Evolutionary conservation across 2,329 filamentous ascomycete species (phyloP), one percentile per base, ranked within the genome.

Genomic region (Mycosphaerelloides madeirae): DNA sequence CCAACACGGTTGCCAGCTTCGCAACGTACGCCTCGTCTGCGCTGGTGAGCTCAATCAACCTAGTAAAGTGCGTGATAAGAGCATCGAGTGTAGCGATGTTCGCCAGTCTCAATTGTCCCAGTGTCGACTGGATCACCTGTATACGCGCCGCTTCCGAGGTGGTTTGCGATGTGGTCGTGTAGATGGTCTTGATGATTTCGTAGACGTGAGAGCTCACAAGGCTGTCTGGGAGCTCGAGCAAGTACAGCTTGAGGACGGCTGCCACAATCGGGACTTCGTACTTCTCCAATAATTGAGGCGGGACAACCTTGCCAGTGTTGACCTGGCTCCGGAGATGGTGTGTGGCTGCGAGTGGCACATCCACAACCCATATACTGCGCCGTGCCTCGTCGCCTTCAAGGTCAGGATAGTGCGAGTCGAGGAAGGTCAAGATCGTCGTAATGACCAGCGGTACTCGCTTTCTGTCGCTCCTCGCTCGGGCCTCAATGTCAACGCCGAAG

Each of bases 11-110:
- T 2, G 89, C 86, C 31, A 98, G 78, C 29, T 82, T 73, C 11
- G 83, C 65, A 45, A 95, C 71, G 63, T 95, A 98, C 33, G 81
- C 72, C 63, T 98, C 93, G 56, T 95, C 91, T 25, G 93, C 93
- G 12, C 91, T 97, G 2, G 93, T 98, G 52, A 98, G 77, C 66
- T 98, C 93, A 62, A 98, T 94, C 48, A 98, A 75, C 49, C 93
- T 86, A 31, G 91, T 96, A 66, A 98, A 97, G 69, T 98, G 93
- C 55, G 95, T 97, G 77, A 94, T 95, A 64, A 95, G 86, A 31
- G 93, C 93, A 67, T 98, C 93, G 48, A 98, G 81, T n/a, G 93
- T 97, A 37, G 93, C 93, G 66, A 98, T 98, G 66, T 98, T 98
- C 53, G 93, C 89, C 44, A 98, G 82, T 49, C 91, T 85, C 44